phyloP scores from a whole-genome alignment of 1,284 basidiomycete species.

The Sporisorium iseilematis-ciliati region DNA sequence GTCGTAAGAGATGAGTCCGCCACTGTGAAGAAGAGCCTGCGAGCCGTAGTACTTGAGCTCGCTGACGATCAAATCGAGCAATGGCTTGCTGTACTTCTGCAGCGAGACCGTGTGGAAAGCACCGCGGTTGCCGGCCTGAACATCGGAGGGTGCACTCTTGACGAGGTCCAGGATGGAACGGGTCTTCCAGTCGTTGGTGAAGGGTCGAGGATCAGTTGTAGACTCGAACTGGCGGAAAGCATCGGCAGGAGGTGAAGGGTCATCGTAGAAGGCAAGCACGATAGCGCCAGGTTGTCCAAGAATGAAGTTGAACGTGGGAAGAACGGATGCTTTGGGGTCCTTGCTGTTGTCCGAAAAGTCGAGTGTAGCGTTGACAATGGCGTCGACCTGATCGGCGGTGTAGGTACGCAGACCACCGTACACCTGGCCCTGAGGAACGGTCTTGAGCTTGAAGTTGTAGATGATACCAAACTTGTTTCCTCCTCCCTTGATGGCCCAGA shows the following conservation, averaged over 20 bases:
- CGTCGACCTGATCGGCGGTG: conserved; percentile 46
- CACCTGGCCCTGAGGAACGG: conserved; percentile 49
- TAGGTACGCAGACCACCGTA: conserved; percentile 55
- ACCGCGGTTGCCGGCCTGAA: conserved; percentile 43
- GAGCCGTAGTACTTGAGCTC: conserved; percentile 44
- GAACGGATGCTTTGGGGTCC: conserved; percentile 53
- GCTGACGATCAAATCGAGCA: conserved; percentile 53
- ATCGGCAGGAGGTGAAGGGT: conserved; percentile 26
- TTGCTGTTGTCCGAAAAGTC: conserved; percentile 52
- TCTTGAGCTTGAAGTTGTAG: conserved; percentile 53
- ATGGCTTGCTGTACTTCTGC: conserved; percentile 39
- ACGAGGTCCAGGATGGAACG: conserved; percentile 42
- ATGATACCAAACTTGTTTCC: conserved; percentile 57
- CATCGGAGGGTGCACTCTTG: conserved; percentile 39
- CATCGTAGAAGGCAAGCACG: conserved; percentile 56
- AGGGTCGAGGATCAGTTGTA: conserved; percentile 8
- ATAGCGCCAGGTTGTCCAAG: conserved; percentile 43
- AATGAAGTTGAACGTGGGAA: conserved; percentile 55
- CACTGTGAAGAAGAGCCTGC: conserved; percentile 32
- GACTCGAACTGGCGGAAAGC: conserved; percentile 36
- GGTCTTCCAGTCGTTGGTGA: conserved; percentile 54
- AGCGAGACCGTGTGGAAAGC: conserved; percentile 57
- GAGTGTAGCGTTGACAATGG: conserved; percentile 46
- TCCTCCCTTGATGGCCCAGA: conserved; percentile 55
- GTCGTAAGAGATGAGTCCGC: conserved; percentile 54